A percentile compares a stretch with the other conserved stretches of the same genome.
Conservation (phyloP, 345 rosid species). For the Rhodamnia argentea region DNA sequence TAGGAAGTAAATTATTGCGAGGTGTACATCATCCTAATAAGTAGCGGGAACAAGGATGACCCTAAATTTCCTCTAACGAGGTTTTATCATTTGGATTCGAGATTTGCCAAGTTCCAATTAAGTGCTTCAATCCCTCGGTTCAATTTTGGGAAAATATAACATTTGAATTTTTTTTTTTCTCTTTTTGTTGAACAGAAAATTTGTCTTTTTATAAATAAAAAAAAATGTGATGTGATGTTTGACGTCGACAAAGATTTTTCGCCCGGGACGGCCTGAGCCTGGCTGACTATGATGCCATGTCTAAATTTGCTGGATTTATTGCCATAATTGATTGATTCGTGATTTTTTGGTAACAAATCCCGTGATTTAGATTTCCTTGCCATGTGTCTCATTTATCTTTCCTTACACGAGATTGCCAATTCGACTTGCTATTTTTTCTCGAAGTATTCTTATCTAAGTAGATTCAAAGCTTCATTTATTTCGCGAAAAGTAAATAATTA, state of each 20-base stretch:
- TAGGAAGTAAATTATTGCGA: fast-evolving
- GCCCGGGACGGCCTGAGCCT: not conserved
- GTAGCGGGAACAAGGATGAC: not conserved
- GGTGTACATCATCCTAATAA: not conserved
- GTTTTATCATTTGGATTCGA: fast-evolving
- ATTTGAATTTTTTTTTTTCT: not conserved
- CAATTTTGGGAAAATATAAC: not conserved
- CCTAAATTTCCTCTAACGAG: not conserved
- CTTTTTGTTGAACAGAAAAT: not conserved
- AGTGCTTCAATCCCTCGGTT: not conserved
- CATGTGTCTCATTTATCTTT: not conserved
- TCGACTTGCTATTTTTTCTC: not conserved
- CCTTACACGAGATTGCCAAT: not conserved
- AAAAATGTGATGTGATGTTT: not conserved
- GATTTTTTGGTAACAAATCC: not conserved
- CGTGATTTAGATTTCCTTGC: not conserved
- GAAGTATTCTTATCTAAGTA: not conserved
- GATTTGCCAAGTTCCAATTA: not conserved
- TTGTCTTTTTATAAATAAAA: not conserved
- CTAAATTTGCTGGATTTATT: not conserved
- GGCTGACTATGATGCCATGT: not conserved
- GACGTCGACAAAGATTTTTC: not conserved
- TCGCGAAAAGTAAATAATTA: fast-evolving
- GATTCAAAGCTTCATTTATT: fast-evolving
- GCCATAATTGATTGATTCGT: not conserved